Evolutionary conservation across 352 stramenopile genomes (phyloP).

Genomic region (Phytophthora citricola): DNA sequence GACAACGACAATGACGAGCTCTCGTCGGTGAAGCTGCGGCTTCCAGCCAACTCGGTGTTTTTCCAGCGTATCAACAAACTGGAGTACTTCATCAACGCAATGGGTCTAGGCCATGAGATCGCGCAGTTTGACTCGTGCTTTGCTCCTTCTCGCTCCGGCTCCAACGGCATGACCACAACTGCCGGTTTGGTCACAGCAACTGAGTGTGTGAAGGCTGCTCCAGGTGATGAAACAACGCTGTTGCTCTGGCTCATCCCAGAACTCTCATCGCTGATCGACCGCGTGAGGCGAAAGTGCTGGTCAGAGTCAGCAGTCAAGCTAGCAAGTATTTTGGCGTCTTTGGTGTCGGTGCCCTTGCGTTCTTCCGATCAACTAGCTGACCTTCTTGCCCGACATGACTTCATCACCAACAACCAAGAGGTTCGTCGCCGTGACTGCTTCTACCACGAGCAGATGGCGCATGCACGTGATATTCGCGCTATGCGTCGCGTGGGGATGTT

Average conservation of each 20-base stretch:
- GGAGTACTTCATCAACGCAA: conserved; percentile 86
- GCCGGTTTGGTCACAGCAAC: conserved; percentile 60
- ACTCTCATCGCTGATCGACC: conserved; percentile 68
- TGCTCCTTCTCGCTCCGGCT: conserved; percentile 54
- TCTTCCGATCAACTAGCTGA: conserved; percentile 71
- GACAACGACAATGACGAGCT: conserved; percentile 36
- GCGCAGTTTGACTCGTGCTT: conserved; percentile 81
- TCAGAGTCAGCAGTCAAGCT: conserved; percentile 75
- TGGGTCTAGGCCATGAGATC: conserved; percentile 75
- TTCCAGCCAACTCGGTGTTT: conserved; percentile 70
- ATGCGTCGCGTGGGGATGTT: conserved; percentile 65
- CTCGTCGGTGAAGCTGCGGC: conserved; percentile 40
- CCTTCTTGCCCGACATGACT: conserved; percentile 67
- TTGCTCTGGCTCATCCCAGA: conserved; percentile 83
- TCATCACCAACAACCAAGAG: conserved; percentile 75
- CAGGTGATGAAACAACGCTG: conserved; percentile 80
- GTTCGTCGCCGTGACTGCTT: conserved; percentile 80
- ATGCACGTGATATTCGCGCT: conserved; percentile 74
- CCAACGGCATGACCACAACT: conserved; percentile 48
- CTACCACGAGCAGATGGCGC: conserved; percentile 86
- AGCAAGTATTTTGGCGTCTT: conserved; percentile 65
- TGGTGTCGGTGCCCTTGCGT: conserved; percentile 67
- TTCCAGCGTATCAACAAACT: conserved; percentile 83
- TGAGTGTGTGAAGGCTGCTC: conserved; percentile 63
- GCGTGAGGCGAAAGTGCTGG: conserved; percentile 72